Evolutionary conservation across 371 early-diverging fungal genomes (phyloP), one percentile per base, ranked within the genome.

Genomic region (Dichotomocladium elegans): DNA sequence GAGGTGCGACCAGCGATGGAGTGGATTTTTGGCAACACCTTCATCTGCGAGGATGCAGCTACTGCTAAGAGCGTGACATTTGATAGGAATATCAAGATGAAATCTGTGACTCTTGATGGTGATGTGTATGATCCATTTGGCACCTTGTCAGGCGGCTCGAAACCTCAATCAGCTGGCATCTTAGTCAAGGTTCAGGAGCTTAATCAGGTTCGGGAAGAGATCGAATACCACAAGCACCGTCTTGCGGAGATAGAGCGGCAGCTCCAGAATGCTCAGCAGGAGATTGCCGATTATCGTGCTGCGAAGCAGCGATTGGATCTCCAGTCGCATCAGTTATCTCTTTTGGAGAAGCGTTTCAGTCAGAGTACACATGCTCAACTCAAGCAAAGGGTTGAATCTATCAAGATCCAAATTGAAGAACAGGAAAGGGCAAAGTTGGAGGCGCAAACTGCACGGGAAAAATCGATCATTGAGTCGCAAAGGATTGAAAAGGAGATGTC

Each of bases 91-190:
- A 81, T 99, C 28, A 79, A 82, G 12, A 66, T 85, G 44, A 90
- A 90, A 51, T 94, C 95, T 14, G 96, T 99, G 5, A 99, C 99
- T 0, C 56, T 91, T 1, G 99, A 99, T 44, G 99, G 99, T 26
- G 99, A 98, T 71, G 82, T 98, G 4, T 99, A 99, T 74, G 99
- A 99, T 60, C 99, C 99, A 2, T 85, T 88, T 29, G 99, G 99
- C 31, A 94, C 95, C 0, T 74, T 99, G 19, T 92, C 95, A 9
- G 99, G 99, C 53, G 99, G 99, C 4, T 90, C 96, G 21, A 84
- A 82, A 55, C 85, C 93, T 3, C 65, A 70, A 15, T 85, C 88
- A 2, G 70, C 83, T 0, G 94, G 93, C n/a, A 73, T 92, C 17
- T 79, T 97, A 8, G 58, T 81, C 1, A 84, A 88, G 44, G 48